Percentiles rank a stretch among this genome's conserved stretches.
Evolutionary conservation across 306 rosid genomes (phyloP).

Genomic region (Cucurbita maxima): DNA sequence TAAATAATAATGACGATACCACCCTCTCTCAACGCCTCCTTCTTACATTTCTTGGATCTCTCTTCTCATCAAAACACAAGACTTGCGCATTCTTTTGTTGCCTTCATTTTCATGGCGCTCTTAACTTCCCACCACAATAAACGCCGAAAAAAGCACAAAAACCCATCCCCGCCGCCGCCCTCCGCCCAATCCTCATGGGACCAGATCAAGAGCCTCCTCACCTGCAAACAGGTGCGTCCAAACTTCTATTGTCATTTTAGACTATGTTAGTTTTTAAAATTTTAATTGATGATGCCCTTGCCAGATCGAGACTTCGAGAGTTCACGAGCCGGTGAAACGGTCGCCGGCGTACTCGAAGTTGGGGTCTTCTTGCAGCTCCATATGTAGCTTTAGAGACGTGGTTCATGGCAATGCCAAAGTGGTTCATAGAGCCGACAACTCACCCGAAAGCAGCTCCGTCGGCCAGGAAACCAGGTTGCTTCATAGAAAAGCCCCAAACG

Average conservation of each 20-base stretch:
- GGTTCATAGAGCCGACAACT: slow-evolving; percentile 68
- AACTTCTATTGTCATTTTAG: too few relatives aligned
- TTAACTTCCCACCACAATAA: slow-evolving; percentile 5
- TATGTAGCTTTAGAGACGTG: slow-evolving; percentile 81
- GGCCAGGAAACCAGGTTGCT: slow-evolving; percentile 63
- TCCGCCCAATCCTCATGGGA: slow-evolving; percentile 53
- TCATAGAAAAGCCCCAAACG: slow-evolving; percentile 24
- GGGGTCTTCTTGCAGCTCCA: slow-evolving; percentile 83
- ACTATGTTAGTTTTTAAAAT: too few relatives aligned
- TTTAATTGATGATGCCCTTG: not conserved
- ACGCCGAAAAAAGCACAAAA: slow-evolving; percentile 17
- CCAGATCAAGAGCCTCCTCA: slow-evolving; percentile 70
- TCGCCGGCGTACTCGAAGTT: slow-evolving; percentile 35
- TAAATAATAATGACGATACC: not conserved
- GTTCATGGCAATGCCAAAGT: slow-evolving; percentile 76
- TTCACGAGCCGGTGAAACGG: slow-evolving; percentile 56
- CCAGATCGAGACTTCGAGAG: slow-evolving; percentile 38
- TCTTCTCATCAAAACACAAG: not conserved
- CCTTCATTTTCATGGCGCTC: not conserved
- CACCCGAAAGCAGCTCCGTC: slow-evolving; percentile 75
- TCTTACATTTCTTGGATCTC: not conserved
- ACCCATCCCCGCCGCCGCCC: slow-evolving; percentile 2
- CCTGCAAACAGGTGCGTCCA: slow-evolving; percentile 45
- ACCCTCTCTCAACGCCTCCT: not conserved
- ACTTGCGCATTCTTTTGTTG: too few relatives aligned